Percentiles rank a stretch among this genome's conserved stretches.
These are phyloP conservation scores for Amylocystis lapponica DNA, from an alignment of 768 basidiomycete genomes.

Conservation along the genomic window DNA sequence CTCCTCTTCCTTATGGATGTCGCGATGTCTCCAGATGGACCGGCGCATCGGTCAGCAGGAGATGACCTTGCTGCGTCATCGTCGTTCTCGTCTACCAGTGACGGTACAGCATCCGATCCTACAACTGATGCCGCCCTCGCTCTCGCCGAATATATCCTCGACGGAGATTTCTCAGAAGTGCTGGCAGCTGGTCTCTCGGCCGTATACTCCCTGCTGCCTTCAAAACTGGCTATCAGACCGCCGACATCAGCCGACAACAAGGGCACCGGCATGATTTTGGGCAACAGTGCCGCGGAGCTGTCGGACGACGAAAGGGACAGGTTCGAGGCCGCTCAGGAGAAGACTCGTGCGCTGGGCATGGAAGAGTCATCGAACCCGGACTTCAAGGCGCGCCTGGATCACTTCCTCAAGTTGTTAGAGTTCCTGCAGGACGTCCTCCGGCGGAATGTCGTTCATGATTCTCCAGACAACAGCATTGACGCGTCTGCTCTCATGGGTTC, in stretches of 20 bases:
- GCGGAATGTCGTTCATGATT: conserved; percentile 47
- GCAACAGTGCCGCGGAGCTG: conserved; percentile 45
- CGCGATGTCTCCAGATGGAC: conserved; percentile 78
- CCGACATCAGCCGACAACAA: conserved; percentile 34
- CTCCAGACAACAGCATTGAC: conserved; percentile 39
- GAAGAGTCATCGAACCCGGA: conserved; percentile 72
- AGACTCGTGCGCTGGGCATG: conserved; percentile 55
- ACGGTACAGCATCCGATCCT: conserved; percentile 31
- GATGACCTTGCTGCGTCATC: conserved; percentile 23
- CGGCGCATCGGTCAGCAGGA: conserved; percentile 34
- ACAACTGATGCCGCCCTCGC: conserved; percentile 82
- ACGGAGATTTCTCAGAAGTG: conserved; percentile 98
- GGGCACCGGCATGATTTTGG: conserved; percentile 66
- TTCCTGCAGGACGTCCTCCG: conserved; percentile 87
- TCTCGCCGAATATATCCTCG: conserved; percentile 88
- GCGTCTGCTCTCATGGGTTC: conserved; percentile 64
- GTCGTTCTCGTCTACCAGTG: conserved; percentile 22
- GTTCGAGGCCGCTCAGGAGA: conserved; percentile 42
- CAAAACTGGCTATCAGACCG: conserved; percentile 70
- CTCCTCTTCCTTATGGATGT: conserved; percentile 94
- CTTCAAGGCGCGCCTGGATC: conserved; percentile 76
- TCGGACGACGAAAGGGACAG: conserved; percentile 52
- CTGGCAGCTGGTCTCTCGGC: conserved; percentile 90
- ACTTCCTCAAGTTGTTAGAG: conserved; percentile 86
- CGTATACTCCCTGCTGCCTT: conserved; percentile 86